Conservation (phyloP, 768 basidiomycete genomes). For the Nidularia sp. region DNA sequence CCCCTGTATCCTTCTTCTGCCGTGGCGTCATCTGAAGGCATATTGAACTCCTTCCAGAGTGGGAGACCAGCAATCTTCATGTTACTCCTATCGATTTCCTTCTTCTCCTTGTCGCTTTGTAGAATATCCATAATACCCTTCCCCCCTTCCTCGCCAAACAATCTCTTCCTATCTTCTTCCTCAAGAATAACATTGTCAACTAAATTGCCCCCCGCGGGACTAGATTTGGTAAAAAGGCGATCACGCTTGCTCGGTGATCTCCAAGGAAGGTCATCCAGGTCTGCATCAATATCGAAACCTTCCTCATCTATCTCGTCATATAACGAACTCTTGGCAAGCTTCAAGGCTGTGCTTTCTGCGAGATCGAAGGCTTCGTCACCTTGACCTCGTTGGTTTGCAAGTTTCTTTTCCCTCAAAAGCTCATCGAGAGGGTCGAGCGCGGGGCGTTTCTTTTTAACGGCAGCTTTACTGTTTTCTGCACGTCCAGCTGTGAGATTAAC, state of each 20-base stretch:
- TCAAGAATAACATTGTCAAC: slow-evolving; percentile 17
- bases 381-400: slow-evolving; percentile 31
- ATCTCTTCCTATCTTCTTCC: slow-evolving; percentile 26
- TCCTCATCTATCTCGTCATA: slow-evolving; percentile 26
- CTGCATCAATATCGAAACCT: slow-evolving; percentile 8
- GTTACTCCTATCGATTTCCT: slow-evolving; percentile 14
- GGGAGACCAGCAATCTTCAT: slow-evolving; percentile 21
- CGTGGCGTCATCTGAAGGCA: not conserved
- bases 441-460: not conserved
- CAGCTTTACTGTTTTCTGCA: too few relatives aligned
- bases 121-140: slow-evolving; percentile 43
- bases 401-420: slow-evolving; percentile 50
- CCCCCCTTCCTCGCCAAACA: slow-evolving; percentile 36
- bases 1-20: slow-evolving; percentile 5
- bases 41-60: slow-evolving; percentile 17
- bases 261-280: not conserved
- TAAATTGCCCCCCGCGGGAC: slow-evolving; percentile 1
- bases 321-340: slow-evolving; percentile 22
- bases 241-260: too few relatives aligned
- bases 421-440: slow-evolving; percentile 48
- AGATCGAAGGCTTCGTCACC: slow-evolving; percentile 36
- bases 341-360: slow-evolving; percentile 34
- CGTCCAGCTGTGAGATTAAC: too few relatives aligned
- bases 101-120: slow-evolving; percentile 29
- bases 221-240: not conserved